Evolutionary conservation across 345 rosid genomes (phyloP), one percentile per base, ranked within the genome.

Genomic region (Microcos paniculata): DNA sequence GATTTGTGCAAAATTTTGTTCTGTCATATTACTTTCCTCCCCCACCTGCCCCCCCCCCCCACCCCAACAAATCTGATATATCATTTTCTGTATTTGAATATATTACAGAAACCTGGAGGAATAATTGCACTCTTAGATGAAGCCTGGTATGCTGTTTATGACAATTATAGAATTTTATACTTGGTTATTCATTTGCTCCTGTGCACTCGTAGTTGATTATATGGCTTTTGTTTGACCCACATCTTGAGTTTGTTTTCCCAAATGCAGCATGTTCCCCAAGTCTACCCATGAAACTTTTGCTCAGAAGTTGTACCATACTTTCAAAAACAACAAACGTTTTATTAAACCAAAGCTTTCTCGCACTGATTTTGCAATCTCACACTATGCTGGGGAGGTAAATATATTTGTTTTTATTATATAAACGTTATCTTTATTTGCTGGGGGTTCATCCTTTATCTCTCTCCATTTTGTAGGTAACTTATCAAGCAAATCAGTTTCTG

Each of bases 241-340:
- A 16, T 63, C 30, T 48, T 74, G 45, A 13, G 23, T 61, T 74
- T 15, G 42, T 74, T 48, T 40, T 66, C 40, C 26, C 40, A 13
- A 8, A 28, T 86, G 90, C 88, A 91, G 96, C 77, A 91, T 89
- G 96, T 91, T 91, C 75, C 96, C 96, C 62, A 91, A 86, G 82
- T 91, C 96, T 38, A 91, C 96, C 56, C 93, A 91, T 76, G 96
- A 91, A 83, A 89, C 95, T 55, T 91, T 91, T 85, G 88, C 92
- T 55, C 91, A 91, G 42, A 91, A 89, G 87, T 82, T 89, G 88
- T 91, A 89, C 78, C 96, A 89, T 81, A 91, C 91, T 71, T 91
- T 85, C 73, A 91, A 86, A 80, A 88, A 75, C 68, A 88, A 88
- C 82, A 91, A 85, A 80, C 93, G 96, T 52, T 91, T 91, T 81